Evolutionary conservation across 805 yeast species (phyloP).

Genomic region (Starmerella ratchasimensis): DNA sequence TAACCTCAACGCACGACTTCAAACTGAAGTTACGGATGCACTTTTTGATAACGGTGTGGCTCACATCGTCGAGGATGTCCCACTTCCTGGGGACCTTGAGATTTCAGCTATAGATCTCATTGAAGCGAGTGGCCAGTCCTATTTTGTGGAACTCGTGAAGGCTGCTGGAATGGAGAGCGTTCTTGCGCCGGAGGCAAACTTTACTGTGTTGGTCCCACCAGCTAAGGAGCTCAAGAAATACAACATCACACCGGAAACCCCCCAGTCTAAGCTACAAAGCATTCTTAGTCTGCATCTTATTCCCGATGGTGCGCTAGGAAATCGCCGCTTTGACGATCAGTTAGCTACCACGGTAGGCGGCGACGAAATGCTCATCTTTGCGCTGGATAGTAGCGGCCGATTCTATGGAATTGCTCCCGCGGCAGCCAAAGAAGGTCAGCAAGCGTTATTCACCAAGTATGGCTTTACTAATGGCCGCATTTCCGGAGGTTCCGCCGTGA

Average conservation of each 20-base stretch:
- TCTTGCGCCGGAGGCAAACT: slow-evolving; percentile 30
- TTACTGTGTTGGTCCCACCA: slow-evolving; percentile 64
- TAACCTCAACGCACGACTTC: slow-evolving; percentile 1
- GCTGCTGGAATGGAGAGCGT: slow-evolving; percentile 23
- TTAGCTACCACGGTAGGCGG: slow-evolving; percentile 19
- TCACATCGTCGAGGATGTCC: slow-evolving; percentile 47
- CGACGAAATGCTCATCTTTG: slow-evolving; percentile 20
- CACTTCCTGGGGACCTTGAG: slow-evolving; percentile 43
- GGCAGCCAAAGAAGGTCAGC: slow-evolving; percentile 20
- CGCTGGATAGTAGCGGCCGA: slow-evolving; percentile 12
- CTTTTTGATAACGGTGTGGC: slow-evolving; percentile 75
- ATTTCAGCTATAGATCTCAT: slow-evolving; percentile 46
- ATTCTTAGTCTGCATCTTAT: slow-evolving; percentile 58
- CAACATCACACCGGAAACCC: slow-evolving; percentile 36
- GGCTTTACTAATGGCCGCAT: slow-evolving; percentile 17
- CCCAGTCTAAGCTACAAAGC: slow-evolving; percentile 7
- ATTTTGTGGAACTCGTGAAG: slow-evolving; percentile 35
- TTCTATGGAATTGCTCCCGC: slow-evolving; percentile 16
- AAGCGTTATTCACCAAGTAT: slow-evolving; percentile 18
- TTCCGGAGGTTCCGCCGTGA: slow-evolving; percentile 20
- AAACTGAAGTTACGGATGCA: slow-evolving; percentile 37
- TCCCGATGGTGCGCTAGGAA: slow-evolving; percentile 31
- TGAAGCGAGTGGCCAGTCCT: slow-evolving; percentile 36
- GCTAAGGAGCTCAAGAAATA: slow-evolving; percentile 39
- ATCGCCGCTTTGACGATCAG: slow-evolving; percentile 20